Base-by-base conservation (phyloP, 139 green algal genomes). In the Coccomyxa sp. region DNA sequence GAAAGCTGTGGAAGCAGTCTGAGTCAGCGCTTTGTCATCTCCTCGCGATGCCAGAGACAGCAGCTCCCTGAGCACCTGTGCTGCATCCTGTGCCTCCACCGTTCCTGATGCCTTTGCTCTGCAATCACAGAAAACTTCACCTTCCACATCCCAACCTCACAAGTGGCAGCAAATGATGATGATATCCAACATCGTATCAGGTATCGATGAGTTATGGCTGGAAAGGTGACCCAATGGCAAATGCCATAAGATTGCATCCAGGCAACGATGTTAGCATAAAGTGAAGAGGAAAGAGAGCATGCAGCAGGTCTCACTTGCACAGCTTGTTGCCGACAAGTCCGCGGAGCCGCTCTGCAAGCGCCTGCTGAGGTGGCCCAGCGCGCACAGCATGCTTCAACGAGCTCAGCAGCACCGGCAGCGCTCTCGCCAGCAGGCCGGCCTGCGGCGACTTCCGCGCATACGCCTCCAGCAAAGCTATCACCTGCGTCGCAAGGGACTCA, bases 21-120 rank as follows among this genome's bases (percentile, higher is more conserved):
- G 15, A 17, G 45, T 60, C 32, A 92, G 76, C 13, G 38, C 67
- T 30, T 79, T 80, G 80, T 90, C 88, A 23, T 82, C 79, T 12
- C 82, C 79, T 15, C 91, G 84, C 0, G 87, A 92, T n/a, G 91
- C 87, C 31, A 90, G 86, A 75, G 93, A 92, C 60, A 94, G 68
- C 16, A 85, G 68, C n/a, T 86, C 85, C 82, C 83, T 87, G 57
- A 88, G 80, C 21, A 76, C 38, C 57, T 51, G 38, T 57, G 38
- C 12, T 66, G 74, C 67, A 59, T 23, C 32, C 67, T 82, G 67
- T 80, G 77, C 23, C 76, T 75, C 51, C 77, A 66, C 21, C 63
- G 1, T 71, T 1, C 63, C 63, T 28, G 63, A 71, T 9, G 63
- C 63, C 63, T 71, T 71, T 11, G 82, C 80, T 27, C 51, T 31